Evolutionary conservation across 2,329 filamentous ascomycete species (phyloP), one percentile per base, ranked within the genome.

Genomic region (Stemphylium lycopersici): DNA sequence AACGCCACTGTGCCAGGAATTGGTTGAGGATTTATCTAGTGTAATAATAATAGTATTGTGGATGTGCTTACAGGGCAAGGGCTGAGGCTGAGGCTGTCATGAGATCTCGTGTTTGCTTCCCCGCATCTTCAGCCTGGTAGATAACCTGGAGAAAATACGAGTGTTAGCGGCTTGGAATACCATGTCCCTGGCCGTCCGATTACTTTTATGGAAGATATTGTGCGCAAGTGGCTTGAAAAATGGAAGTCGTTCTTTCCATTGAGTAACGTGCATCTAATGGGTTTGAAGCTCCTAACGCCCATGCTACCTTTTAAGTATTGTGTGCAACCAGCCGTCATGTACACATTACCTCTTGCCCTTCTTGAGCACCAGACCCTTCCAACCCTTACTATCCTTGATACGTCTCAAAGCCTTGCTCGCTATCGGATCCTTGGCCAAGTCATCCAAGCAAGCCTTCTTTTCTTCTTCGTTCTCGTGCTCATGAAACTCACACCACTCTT

Each of bases 401-500:
- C 70, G 62, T 46, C 70, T 63, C 33, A 72, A 47, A 1, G 71
- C 71, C 42, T 70, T 72, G 7, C 66, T 64, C 4, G 64, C 62
- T 5, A 70, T 61, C 0, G 68, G 59, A 36, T 73, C 68, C 39
- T 71, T 72, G 16, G 57, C 61, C 47, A 74, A 41, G 8, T 68
- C 66, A 7, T 74, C 69, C n/a, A 66, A 53, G 31, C 71, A 74
- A 6, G 60, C 58, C 52, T 73, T 74, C 54, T 62, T 72, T 15
- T 72, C 67, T 1, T 67, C 65, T 2, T 74, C 71, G 12, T 51
- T 64, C 40, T 72, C 70, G 47, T 74, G 71, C 53, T 74, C 71
- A 15, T 74, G 71, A 47, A 72, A 74, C 36, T 72, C 70, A 43
- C 71, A 74, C 71, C 71, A 74, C 20, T 74, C 70, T 42, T 71